Evolutionary conservation across 2,329 filamentous ascomycete genomes (phyloP), one percentile per base, ranked within the genome.

Genomic region (Lecanicillium sp.): DNA sequence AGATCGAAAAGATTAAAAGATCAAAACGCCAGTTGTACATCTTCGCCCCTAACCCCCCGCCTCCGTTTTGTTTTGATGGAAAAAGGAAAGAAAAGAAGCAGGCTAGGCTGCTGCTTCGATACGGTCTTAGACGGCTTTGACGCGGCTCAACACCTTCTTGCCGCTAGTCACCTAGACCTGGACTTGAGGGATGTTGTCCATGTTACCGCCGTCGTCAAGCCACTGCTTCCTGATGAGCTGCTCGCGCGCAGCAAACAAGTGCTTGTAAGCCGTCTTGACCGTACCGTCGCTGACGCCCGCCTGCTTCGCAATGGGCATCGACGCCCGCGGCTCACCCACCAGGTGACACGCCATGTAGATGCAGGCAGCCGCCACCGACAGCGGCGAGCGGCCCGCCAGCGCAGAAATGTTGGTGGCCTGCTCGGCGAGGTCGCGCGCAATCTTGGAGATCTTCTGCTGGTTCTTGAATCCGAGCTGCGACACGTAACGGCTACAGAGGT

Each of bases 331-430:
- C 56, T 93, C 80, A 48, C 84, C 87, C 71, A 95, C 85, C 30
- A 97, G 76, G 60, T 91, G 83, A 24, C 88, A 90, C 4, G 91
- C 87, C 82, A 97, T 93, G 74, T 93, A 98, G 66, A 98, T 96
- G 65, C 90, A 95, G 26, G 93, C 90, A 15, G 90, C 91, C 6
- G 94, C 91, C 52, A 94, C 89, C 1, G 91, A 96, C 41, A 98
- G 75, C 17, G 93, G 93, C 50, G 91, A 97, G 51, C 93, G 88
- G 55, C 93, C 93, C 29, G 91, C 90, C 51, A 97, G 78, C 48
- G 89, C 84, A 51, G 87, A 86, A 52, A 88, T 83, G 41, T 80
- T 78, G 20, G 83, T 84, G 55, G 93, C 88, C 62, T 85, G 82
- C 56, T 85, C 78, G 3, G 90, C 90, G 43, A 96, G 78, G 23